Conservation (phyloP, 331 rosid genomes). For the Saraca asoca region DNA sequence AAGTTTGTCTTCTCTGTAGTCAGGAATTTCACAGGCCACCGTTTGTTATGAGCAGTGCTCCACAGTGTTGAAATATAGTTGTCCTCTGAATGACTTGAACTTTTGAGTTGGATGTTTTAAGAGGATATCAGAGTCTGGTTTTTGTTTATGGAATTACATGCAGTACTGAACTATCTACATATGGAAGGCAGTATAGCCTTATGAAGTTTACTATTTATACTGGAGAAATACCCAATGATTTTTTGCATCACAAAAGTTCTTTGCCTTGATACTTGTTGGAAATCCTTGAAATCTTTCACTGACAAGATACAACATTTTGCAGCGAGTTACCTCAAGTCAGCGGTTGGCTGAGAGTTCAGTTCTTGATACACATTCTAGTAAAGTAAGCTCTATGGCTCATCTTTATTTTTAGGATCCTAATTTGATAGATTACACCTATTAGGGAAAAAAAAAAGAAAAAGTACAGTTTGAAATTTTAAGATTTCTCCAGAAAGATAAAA, state of each 20-base stretch:
- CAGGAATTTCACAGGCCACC: constrained; percentile 5
- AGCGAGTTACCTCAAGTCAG: constrained; percentile 93
- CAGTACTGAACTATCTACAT: neutral
- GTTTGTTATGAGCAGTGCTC: neutral
- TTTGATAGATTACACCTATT: constrained; percentile 1
- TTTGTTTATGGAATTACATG: neutral
- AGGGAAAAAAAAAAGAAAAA: neutral
- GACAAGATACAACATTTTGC: constrained; percentile 43
- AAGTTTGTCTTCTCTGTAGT: neutral
- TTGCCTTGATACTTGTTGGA: constrained; percentile 13
- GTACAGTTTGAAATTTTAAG: neutral
- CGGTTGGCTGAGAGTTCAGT: constrained; percentile 94
- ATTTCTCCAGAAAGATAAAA: constrained; percentile 19
- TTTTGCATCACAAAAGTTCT: constrained; percentile 24
- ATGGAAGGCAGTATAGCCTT: constrained; percentile 3
- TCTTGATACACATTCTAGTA: constrained; percentile 75
- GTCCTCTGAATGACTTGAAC: neutral
- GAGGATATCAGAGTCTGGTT: neutral
- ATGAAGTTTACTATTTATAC: constrained; percentile 12
- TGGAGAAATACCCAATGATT: constrained; percentile 17
- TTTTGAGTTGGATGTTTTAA: neutral
- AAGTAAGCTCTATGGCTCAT: constrained; percentile 54
- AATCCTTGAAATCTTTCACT: constrained; percentile 26
- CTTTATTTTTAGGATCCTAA: constrained; percentile 25
- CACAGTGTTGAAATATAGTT: constrained; percentile 15